A percentile compares a stretch with the other conserved stretches of the same genome.
Conservation (phyloP, 331 rosid species). For the Ulmus americana region DNA sequence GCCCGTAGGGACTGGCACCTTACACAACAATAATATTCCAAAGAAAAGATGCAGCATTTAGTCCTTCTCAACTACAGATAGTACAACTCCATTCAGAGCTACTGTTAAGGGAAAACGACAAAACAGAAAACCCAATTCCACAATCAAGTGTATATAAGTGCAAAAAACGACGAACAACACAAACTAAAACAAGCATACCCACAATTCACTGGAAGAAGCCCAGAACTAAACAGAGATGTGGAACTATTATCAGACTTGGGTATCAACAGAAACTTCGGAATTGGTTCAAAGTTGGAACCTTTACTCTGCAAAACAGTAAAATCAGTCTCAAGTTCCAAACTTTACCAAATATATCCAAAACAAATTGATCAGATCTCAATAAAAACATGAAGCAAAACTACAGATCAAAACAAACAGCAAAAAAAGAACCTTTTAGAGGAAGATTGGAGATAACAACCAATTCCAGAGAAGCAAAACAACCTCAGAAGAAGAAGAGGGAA, state of each 20-base stretch:
- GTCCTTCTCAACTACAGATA: too few species aligned
- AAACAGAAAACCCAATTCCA: not conserved
- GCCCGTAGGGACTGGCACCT: too few species aligned
- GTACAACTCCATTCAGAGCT: not conserved
- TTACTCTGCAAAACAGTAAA: constrained; percentile 4
- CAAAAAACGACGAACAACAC: not conserved
- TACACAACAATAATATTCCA: not conserved
- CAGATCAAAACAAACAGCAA: not conserved
- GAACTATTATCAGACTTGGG: not conserved
- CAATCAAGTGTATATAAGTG: not conserved
- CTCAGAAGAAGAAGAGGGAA: constrained; percentile 19
- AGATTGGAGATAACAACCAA: constrained; percentile 17
- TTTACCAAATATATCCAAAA: not conserved
- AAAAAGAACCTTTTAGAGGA: not conserved
- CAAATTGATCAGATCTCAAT: not conserved
- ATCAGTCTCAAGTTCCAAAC: not conserved
- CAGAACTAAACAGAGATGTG: not conserved
- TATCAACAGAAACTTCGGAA: not conserved
- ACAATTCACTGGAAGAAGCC: not conserved
- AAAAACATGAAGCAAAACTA: not conserved
- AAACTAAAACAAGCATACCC: not conserved
- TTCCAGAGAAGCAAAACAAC: constrained; percentile 18
- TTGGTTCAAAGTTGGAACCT: not conserved
- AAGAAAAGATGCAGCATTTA: not conserved
- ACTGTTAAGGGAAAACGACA: not conserved